Base-by-base conservation (phyloP, 306 rosid species). In the Lupinus albus region DNA sequence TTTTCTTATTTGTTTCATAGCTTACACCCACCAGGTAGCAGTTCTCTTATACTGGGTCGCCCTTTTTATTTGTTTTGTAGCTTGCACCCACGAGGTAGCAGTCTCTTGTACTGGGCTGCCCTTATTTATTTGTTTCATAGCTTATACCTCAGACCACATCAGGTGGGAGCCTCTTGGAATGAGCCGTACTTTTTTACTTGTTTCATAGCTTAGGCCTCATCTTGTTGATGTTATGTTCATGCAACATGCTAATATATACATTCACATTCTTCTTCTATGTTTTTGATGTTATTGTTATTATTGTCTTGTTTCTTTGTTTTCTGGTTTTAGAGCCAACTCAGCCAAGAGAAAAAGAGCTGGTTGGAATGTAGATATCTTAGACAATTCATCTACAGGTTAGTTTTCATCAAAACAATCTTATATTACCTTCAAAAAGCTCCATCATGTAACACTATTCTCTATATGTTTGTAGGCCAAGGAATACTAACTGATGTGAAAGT, bases 401-500 rank as follows among this genome's bases (percentile, higher is more conserved):
- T 68, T 16, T 62, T 50, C 68, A 53, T 11, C 57, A 13, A 36
- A 49, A 38, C 18, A 1, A 18, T 28, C 30, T 33, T 38, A 14
- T 17, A 61, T 46, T 17, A 32, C 4, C 3, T 42, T 1, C 25
- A 17, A 28, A 56, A 75, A 70, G 30, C 18, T 18, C 6, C 8
- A 21, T 39, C 49, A 3, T 55, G 12, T 72, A 51, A 63, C 46
- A 6, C 42, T 49, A 15, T 72, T 46, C 69, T 73, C 44, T 32
- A 49, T 55, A 44, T 68, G 65, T 72, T 73, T 61, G 4, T 49
- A 92, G 98, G 91, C 78, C 86, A 61, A 69, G 95, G 86, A 39
- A 39, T 10, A 59, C 48, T 86, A 53, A 63, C 79, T 76, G 88
- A 87, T 41, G 95, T 87, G 36, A 89, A 89, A 72, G 77, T 68